Percentiles rank a stretch among this genome's conserved stretches.
Evolutionary conservation across 2,329 filamentous ascomycete species (phyloP).

Genomic region (Aspergillus japonicus): DNA sequence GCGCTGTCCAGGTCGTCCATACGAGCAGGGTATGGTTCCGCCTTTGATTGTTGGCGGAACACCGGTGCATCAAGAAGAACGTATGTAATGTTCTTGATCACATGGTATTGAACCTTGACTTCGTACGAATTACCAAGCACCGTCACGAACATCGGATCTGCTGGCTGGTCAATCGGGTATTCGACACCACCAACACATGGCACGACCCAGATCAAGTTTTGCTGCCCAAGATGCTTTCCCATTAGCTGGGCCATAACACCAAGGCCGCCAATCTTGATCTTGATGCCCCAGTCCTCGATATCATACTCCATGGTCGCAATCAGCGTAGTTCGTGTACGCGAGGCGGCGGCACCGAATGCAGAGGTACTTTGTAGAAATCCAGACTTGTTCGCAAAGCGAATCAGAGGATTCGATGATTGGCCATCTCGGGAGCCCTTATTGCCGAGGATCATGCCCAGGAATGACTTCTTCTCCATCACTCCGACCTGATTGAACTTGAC

Average conservation of each 20-base stretch:
- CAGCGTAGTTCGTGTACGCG: constrained; percentile 55
- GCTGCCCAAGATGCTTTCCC: constrained; percentile 63
- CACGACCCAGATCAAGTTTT: constrained; percentile 66
- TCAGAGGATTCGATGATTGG: constrained; percentile 34
- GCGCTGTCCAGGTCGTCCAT: constrained; percentile 70
- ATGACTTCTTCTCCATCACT: constrained; percentile 50
- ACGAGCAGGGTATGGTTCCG: constrained; percentile 64
- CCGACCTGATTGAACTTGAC: constrained; percentile 63
- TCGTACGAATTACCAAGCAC: constrained; percentile 62
- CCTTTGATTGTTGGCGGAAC: constrained; percentile 62
- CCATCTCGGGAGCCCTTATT: constrained; percentile 35
- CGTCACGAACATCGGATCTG: constrained; percentile 61
- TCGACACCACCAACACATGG: constrained; percentile 63
- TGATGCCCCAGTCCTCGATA: constrained; percentile 68
- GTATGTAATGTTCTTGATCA: constrained; percentile 65
- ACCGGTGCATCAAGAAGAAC: constrained; percentile 66
- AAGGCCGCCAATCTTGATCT: constrained; percentile 69
- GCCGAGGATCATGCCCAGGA: constrained; percentile 38
- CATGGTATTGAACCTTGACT: constrained; percentile 64
- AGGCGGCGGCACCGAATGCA: constrained; percentile 32
- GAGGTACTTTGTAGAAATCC: constrained; percentile 39
- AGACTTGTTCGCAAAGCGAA: constrained; percentile 36
- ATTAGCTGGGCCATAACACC: constrained; percentile 70
- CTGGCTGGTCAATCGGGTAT: constrained; percentile 59
- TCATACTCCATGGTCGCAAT: constrained; percentile 73